phyloP scores from a whole-genome alignment of 805 yeast species.

The Wickerhamiella allomyrinae region DNA sequence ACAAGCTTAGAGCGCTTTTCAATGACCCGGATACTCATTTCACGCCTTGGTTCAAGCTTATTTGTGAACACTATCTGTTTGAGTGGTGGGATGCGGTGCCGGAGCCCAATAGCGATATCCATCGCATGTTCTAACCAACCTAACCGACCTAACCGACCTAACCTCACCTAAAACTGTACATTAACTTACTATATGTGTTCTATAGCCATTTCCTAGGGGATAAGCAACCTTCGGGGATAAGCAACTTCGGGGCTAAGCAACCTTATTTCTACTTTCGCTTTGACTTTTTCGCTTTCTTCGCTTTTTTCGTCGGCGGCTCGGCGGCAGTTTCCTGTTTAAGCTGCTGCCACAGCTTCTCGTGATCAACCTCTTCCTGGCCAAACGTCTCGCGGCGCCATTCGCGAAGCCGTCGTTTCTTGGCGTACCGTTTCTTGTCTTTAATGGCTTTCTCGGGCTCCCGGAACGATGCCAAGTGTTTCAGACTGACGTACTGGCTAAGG shows the following conservation, averaged over 20 bases:
- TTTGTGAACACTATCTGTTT: slow-evolving; percentile 80
- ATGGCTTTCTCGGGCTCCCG: slow-evolving; percentile 55
- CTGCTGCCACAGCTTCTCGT: slow-evolving; percentile 19
- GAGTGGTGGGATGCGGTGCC: slow-evolving; percentile 65
- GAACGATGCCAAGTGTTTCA: slow-evolving; percentile 89
- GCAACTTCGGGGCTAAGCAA: too few relatives aligned
- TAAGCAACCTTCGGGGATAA: too few relatives aligned
- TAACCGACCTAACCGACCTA: background rate
- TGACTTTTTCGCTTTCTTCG: slow-evolving; percentile 2
- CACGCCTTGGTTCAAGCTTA: slow-evolving; percentile 97
- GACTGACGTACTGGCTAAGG: slow-evolving; percentile 69
- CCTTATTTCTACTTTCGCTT: slow-evolving; percentile 6
- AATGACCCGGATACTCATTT: slow-evolving; percentile 48
- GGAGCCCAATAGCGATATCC: slow-evolving; percentile 11
- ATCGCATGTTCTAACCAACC: slow-evolving; percentile 13
- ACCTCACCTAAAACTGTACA: background rate
- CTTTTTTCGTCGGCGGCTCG: background rate
- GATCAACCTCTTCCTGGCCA: slow-evolving; percentile 36
- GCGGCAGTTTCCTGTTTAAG: slow-evolving; percentile 11
- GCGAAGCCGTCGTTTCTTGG: slow-evolving; percentile 66
- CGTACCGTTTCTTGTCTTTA: slow-evolving; percentile 71
- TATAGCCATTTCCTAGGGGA: too few relatives aligned
- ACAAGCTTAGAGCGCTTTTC: slow-evolving; percentile 64
- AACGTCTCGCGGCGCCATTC: slow-evolving; percentile 87
- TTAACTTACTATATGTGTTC: too few relatives aligned